Conservation (phyloP, 2,329 filamentous ascomycete genomes). For the Pestalotiopsis sp. region DNA sequence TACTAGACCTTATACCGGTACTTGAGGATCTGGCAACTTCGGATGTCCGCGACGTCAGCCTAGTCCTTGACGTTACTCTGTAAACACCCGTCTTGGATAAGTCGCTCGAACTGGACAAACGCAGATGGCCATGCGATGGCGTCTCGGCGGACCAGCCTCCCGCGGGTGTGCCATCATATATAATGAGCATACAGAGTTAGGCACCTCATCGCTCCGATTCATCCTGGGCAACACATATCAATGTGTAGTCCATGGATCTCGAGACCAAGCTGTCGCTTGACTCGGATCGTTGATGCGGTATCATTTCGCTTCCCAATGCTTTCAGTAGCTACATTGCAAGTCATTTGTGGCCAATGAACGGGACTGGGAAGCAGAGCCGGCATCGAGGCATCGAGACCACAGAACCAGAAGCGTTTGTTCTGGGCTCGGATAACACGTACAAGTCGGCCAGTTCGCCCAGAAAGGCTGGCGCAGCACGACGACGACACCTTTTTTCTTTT, state of each 20-base stretch:
- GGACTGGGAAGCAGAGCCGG: not conserved
- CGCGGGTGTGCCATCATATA: constrained; percentile 57
- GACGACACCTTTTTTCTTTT: not conserved
- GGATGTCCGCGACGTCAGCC: constrained; percentile 92
- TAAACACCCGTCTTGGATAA: constrained; percentile 44
- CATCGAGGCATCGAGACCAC: not conserved
- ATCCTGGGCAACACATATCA: not conserved
- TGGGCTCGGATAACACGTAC: not conserved
- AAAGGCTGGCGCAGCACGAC: not conserved
- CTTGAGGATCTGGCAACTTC: constrained; percentile 91
- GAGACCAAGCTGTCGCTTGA: not conserved
- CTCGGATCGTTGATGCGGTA: not conserved
- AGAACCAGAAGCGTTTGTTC: not conserved
- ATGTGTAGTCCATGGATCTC: not conserved
- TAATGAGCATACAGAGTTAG: constrained; percentile 27
- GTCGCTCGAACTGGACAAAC: constrained; percentile 24
- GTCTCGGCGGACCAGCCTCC: constrained; percentile 53
- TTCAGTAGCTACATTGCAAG: not conserved
- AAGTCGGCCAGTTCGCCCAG: not conserved
- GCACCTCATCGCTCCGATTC: not conserved
- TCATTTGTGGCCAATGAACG: not conserved
- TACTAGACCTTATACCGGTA: constrained; percentile 95
- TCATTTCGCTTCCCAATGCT: not conserved
- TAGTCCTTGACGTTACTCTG: constrained; percentile 91
- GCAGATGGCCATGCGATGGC: constrained; percentile 55